phyloP scores from a whole-genome alignment of 805 yeast genomes.

The Saccharomycopsis synnaedendra region DNA sequence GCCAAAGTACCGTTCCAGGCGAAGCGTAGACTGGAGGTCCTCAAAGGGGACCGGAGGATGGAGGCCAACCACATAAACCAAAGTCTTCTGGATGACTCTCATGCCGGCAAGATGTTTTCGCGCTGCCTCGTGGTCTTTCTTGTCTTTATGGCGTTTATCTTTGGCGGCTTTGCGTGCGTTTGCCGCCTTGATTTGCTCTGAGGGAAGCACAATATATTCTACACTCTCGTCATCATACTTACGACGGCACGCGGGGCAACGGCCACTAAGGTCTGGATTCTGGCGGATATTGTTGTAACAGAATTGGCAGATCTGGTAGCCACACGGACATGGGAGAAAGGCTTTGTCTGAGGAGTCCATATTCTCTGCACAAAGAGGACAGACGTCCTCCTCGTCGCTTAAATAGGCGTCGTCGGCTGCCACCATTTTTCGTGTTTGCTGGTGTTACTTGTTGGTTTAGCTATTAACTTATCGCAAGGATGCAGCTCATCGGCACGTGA shows the following conservation, averaged over 20 bases:
- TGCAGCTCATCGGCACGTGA: too few species aligned
- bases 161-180: slow-evolving; percentile 70
- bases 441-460: neutral
- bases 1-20: slow-evolving; percentile 93
- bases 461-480: too few species aligned
- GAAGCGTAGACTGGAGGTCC: slow-evolving; percentile 67
- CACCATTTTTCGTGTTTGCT: too few species aligned
- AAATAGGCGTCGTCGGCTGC: slow-evolving; percentile 6
- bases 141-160: slow-evolving; percentile 78
- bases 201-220: slow-evolving; percentile 70
- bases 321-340: slow-evolving; percentile 98
- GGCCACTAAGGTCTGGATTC: slow-evolving; percentile 88
- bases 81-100: slow-evolving; percentile 95
- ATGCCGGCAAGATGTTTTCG: slow-evolving; percentile 92
- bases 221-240: slow-evolving; percentile 87
- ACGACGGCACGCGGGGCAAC: slow-evolving; percentile 96
- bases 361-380: slow-evolving; percentile 96
- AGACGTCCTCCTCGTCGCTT: slow-evolving; percentile 22
- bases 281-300: slow-evolving; percentile 94
- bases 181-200: slow-evolving; percentile 75
- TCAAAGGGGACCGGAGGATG: slow-evolving; percentile 81
- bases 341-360: slow-evolving; percentile 93
- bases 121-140: slow-evolving; percentile 73
- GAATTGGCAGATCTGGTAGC: slow-evolving; percentile 95
- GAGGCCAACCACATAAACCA: slow-evolving; percentile 92